Evolutionary conservation across 1,284 basidiomycete genomes (phyloP).

Genomic region (Ganoderma meredithae): DNA sequence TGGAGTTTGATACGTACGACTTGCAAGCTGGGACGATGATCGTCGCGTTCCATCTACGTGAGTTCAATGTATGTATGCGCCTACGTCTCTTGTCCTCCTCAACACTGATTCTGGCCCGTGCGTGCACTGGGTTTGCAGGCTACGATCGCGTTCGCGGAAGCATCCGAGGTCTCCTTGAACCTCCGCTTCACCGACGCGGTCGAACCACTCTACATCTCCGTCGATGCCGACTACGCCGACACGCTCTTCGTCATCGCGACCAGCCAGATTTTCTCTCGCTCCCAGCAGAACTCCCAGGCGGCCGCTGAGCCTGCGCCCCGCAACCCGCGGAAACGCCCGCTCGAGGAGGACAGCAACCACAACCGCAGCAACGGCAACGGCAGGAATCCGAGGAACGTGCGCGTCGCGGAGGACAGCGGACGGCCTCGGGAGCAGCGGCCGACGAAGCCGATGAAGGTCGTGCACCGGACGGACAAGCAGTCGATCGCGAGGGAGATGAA

Average conservation of each 20-base stretch:
- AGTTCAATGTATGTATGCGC: slow-evolving; percentile 77
- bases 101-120: slow-evolving; percentile 4
- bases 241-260: slow-evolving; percentile 79
- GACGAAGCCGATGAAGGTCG: slow-evolving; percentile 59
- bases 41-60: slow-evolving; percentile 79
- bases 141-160: slow-evolving; percentile 78
- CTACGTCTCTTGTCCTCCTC: slow-evolving; percentile 27
- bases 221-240: slow-evolving; percentile 68
- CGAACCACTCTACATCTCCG: slow-evolving; percentile 75
- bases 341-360: slow-evolving; percentile 29
- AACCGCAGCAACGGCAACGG: background rate
- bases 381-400: slow-evolving; percentile 9
- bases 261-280: slow-evolving; percentile 55
- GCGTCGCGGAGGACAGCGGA: background rate
- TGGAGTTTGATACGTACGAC: slow-evolving; percentile 81
- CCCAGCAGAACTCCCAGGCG: slow-evolving; percentile 22
- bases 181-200: slow-evolving; percentile 78
- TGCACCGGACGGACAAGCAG: slow-evolving; percentile 53
- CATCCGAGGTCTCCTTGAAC: slow-evolving; percentile 65
- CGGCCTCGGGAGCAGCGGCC: slow-evolving; percentile 20
- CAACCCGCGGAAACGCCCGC: slow-evolving; percentile 30
- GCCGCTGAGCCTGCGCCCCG: background rate
- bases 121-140: slow-evolving; percentile 53
- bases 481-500: slow-evolving; percentile 35
- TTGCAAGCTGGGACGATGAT: slow-evolving; percentile 65